A percentile compares a stretch with the other conserved stretches of the same genome.
Conservation (phyloP, 306 rosid genomes). For the Medicago ruthenica region DNA sequence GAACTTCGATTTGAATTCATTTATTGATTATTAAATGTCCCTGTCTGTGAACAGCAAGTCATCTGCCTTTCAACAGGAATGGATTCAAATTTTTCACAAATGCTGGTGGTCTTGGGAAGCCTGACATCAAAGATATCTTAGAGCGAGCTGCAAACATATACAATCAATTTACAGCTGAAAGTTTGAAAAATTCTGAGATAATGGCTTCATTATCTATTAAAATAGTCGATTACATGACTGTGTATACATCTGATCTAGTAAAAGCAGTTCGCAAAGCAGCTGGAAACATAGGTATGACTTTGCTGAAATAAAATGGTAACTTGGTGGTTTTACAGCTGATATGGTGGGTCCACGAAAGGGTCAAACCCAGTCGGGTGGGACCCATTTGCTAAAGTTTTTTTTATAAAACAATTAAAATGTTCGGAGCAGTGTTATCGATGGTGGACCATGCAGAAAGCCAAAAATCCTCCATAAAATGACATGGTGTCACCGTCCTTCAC, state of each 20-base stretch:
- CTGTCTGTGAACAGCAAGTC: conserved; percentile 77
- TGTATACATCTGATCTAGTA: conserved; percentile 87
- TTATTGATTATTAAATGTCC: conserved; percentile 37
- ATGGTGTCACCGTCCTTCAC: too few species aligned
- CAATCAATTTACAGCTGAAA: conserved; percentile 64
- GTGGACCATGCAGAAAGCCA: too few species aligned
- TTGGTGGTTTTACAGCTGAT: not conserved
- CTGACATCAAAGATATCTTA: conserved; percentile 85
- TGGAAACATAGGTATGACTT: conserved; percentile 74
- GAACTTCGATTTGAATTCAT: conserved; percentile 24
- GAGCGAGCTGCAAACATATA: conserved; percentile 85
- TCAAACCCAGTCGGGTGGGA: not conserved
- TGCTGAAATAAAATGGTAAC: conserved; percentile 30
- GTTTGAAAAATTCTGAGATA: conserved; percentile 54
- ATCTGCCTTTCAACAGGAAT: conserved; percentile 94
- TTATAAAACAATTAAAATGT: conserved; percentile 17
- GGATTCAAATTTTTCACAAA: conserved; percentile 95
- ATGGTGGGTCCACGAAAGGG: not conserved
- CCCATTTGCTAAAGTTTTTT: conserved; percentile 37
- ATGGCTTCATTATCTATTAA: conserved; percentile 59
- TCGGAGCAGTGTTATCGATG: not conserved
- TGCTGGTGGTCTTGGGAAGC: conserved; percentile 92
- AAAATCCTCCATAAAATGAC: too few species aligned
- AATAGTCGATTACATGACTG: conserved; percentile 79
- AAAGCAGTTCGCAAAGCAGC: conserved; percentile 88